Percentiles rank a stretch among this genome's conserved stretches.
Conservation (phyloP, 2,329 filamentous ascomycete genomes). For the Ophiostoma ulmi region DNA sequence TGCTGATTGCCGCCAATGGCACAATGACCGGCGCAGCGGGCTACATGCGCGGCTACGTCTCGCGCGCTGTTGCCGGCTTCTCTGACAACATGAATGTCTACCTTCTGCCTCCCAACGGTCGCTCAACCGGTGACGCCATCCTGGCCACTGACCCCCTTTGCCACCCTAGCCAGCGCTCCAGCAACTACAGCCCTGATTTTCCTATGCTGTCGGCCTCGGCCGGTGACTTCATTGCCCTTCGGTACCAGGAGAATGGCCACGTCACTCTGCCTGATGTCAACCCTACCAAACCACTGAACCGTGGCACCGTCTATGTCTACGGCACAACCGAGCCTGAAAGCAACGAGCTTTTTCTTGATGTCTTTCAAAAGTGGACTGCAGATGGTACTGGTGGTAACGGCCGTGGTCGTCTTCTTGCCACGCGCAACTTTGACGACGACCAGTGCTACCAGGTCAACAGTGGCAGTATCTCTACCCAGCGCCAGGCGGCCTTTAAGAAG, state of each 20-base stretch:
- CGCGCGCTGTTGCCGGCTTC: conserved; percentile 53
- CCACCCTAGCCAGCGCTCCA: conserved; percentile 53
- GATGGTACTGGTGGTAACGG: conserved; percentile 77
- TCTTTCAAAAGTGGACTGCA: conserved; percentile 72
- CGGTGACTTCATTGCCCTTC: conserved; percentile 61
- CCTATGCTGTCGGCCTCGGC: conserved; percentile 57
- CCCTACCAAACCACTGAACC: conserved; percentile 56
- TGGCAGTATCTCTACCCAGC: conserved; percentile 52
- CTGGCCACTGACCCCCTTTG: conserved; percentile 54
- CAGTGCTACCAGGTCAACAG: conserved; percentile 78
- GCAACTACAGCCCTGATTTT: conserved; percentile 53
- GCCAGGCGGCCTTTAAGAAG: conserved; percentile 53
- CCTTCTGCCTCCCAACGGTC: conserved; percentile 55
- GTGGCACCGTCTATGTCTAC: conserved; percentile 71
- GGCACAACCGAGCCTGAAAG: conserved; percentile 58
- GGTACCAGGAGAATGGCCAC: conserved; percentile 72
- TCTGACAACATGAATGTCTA: conserved; percentile 55
- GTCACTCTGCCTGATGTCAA: conserved; percentile 56
- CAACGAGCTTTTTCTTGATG: conserved; percentile 51
- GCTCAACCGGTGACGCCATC: conserved; percentile 45
- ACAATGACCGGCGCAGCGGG: conserved; percentile 66
- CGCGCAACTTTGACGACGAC: conserved; percentile 80
- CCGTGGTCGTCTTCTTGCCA: conserved; percentile 69
- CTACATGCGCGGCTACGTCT: conserved; percentile 66
- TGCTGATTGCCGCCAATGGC: conserved; percentile 66